These are phyloP conservation scores for Achlya hypogyna DNA, from an alignment of 352 stramenopile species.

Conservation along the genomic window DNA sequence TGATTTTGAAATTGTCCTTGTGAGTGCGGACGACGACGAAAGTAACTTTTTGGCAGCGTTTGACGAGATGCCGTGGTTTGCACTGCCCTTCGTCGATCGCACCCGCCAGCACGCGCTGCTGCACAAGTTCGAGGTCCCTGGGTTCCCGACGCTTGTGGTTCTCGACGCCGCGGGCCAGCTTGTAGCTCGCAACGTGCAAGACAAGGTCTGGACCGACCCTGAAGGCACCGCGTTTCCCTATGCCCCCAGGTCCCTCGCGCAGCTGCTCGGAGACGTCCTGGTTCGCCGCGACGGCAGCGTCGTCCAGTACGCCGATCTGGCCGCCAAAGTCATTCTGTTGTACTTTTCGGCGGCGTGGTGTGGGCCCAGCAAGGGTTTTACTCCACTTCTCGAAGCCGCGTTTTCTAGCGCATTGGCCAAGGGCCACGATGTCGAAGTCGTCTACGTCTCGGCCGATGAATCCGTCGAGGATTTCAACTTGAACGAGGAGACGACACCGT, in stretches of 20 bases:
- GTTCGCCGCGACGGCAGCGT: neutral
- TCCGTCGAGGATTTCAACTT: neutral
- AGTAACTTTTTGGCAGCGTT: constrained; percentile 86
- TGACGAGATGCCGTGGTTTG: constrained; percentile 87
- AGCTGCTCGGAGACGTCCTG: neutral
- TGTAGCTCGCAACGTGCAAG: constrained; percentile 66
- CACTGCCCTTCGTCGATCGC: constrained; percentile 85
- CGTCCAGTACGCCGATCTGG: too few relatives aligned
- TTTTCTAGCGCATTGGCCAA: neutral
- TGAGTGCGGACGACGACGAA: constrained; percentile 76
- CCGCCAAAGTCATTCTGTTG: too few relatives aligned
- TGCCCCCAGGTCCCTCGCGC: neutral
- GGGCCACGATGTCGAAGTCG: neutral
- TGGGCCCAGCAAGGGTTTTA: neutral
- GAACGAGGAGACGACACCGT: neutral
- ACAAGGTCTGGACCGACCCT: constrained; percentile 42
- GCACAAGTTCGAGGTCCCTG: constrained; percentile 74
- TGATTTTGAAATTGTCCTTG: constrained; percentile 87
- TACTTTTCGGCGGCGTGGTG: neutral
- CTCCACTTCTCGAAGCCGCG: neutral
- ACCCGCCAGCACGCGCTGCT: constrained; percentile 57
- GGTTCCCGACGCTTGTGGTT: constrained; percentile 88
- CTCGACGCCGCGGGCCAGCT: constrained; percentile 69
- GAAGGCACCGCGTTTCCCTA: neutral
- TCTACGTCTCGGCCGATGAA: neutral